Evolutionary conservation across 345 rosid genomes (phyloP), one percentile per base, ranked within the genome.

Genomic region (Linum lewisii): DNA sequence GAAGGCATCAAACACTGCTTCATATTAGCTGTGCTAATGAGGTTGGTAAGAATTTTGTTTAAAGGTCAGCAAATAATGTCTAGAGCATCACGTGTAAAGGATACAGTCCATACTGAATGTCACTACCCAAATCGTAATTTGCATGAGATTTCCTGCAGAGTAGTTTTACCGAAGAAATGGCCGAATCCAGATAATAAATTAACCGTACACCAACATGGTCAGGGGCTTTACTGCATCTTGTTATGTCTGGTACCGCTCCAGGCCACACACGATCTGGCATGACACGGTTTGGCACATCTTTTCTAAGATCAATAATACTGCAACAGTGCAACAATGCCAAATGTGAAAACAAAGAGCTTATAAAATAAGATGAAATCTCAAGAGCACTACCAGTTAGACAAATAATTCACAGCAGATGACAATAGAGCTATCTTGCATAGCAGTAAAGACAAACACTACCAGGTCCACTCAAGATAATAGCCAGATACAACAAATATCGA

Each of bases 271-370:
- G 68, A 68, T 70, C 62, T 47, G 96, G 82, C 68, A 55, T 49
- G 18, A 11, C 47, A 62, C 73, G 72, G 63, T 73, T 72, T 36
- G 68, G 44, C 66, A 75, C 80, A 69, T 54, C 69, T 71, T 81
- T 75, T 64, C 82, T 82, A 74, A 78, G 82, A 69, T 77, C 83
- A 66, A 78, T 75, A 57, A 86, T 64, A 74, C 96, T 91, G 88
- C 82, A 57, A 81, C 66, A 77, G 73, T n/a, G n/a, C n/a, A n/a
- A n/a, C n/a, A n/a, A n/a, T 67, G 78, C 57, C 64, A 59, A 81
- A 79, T 67, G 69, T 80, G 51, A 70, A 70, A 71, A 65, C 75
- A 68, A 78, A 68, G 70, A 75, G 68, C 61, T 68, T 42, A 71
- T 57, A 69, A 56, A 34, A 6, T 34, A 34, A 34, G 5, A 34